Base-by-base conservation (phyloP, 2,329 filamentous ascomycete species). In the Helotiales sp. region DNA sequence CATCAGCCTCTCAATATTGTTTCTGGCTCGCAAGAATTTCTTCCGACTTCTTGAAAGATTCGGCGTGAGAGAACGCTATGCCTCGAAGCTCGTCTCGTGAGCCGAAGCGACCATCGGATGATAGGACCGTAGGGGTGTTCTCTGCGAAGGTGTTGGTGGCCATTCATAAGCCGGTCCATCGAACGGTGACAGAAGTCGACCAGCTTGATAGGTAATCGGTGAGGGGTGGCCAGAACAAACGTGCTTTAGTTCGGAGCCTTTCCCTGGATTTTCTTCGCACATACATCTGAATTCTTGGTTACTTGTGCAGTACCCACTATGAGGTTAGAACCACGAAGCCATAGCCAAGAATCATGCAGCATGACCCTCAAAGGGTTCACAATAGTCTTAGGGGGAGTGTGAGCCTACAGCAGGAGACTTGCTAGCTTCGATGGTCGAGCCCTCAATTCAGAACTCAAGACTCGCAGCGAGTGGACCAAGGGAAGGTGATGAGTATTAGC, bases 231-330 rank as follows among this genome's bases (percentile, higher is more conserved):
- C 60, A 33, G 33, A 57, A 12, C 51, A 51, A n/a, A 36, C 54
- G 9, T 38, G 40, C 25, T 57, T 33, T 22, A 62, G 46, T 8
- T 47, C 19, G 5, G 44, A 34, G 60, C 57, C 27, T 55, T 55
- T 15, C 55, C 29, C 27, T 57, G 60, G 17, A 62, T 54, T 15
- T 62, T 62, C 4, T 54, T 44, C 51, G 57, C 60, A 54, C 57
- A 17, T 51, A 30, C 31, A 47, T 13, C 51, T 62, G 60, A 22
- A 47, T 54, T 8, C 49, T 31, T 22, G 9, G 46, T 54, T 9
- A 38, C 34, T 22, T 52, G 56, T n/a, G 52, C 42, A 47, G 54
- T 51, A 38, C 60, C 60, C 47, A 62, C 34, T 38, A 19, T 4
- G 19, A 17, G 5, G 34, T 13, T n/a, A n/a, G n/a, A n/a, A n/a